Evolutionary conservation across 148 eudicot species (phyloP).

Genomic region (Bassia scoparia): DNA sequence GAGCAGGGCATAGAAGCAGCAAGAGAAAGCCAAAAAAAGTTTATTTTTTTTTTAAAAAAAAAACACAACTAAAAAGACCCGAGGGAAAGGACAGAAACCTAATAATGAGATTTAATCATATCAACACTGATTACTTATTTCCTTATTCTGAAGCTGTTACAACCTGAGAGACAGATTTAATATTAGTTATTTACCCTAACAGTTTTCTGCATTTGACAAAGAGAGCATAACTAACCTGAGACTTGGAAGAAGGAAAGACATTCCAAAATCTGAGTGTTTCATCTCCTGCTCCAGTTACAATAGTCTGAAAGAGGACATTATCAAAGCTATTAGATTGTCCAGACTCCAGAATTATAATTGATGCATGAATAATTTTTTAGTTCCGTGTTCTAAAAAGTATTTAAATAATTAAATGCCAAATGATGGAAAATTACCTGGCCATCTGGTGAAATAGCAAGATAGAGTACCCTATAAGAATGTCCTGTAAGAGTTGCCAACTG

Average conservation of each 20-base stretch:
- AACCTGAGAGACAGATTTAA: neutral
- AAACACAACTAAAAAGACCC: no score
- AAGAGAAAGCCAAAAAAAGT: neutral
- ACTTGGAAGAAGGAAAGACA: conserved; percentile 85
- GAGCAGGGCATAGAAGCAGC: neutral
- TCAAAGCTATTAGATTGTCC: conserved; percentile 5
- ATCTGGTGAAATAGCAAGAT: conserved; percentile 86
- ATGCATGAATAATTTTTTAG: no score
- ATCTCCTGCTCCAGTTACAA: conserved; percentile 96
- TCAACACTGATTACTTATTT: neutral
- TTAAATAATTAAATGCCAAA: no score
- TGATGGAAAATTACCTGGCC: conserved; percentile 55
- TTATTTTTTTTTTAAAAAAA: no score
- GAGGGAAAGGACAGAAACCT: neutral
- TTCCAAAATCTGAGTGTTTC: conserved; percentile 95
- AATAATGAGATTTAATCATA: neutral
- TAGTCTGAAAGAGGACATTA: conserved; percentile 47
- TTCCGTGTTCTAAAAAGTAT: no score
- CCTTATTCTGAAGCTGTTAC: neutral
- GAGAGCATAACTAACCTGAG: conserved; percentile 46
- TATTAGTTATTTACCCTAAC: neutral
- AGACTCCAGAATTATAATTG: neutral
- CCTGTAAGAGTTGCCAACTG: conserved; percentile 89
- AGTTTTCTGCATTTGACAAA: neutral
- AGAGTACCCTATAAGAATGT: conserved; percentile 76